Conservation (phyloP, 352 stramenopile genomes). For the Phytophthora citrophthora region DNA sequence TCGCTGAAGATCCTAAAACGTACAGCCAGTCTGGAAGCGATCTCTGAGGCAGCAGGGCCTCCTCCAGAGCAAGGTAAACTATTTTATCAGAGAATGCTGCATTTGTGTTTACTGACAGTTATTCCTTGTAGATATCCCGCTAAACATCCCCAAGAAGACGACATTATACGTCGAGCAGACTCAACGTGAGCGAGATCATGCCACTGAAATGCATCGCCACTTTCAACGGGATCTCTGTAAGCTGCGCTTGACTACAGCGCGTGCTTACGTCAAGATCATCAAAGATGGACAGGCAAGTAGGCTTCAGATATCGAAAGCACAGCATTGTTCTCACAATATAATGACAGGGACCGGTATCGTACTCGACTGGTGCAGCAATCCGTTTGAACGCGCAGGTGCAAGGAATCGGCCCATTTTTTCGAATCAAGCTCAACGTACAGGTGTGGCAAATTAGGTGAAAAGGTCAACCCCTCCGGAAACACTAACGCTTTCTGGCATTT, state of each 20-base stretch:
- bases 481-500: not conserved
- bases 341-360: constrained; percentile 67
- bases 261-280: constrained; percentile 92
- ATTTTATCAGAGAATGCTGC: not conserved
- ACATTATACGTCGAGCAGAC: constrained; percentile 94
- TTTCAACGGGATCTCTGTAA: constrained; percentile 93
- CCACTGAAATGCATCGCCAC: constrained; percentile 91
- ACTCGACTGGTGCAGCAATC: constrained; percentile 73
- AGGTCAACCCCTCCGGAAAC: not conserved
- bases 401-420: constrained; percentile 80
- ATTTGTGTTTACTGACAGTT: not conserved
- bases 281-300: constrained; percentile 77
- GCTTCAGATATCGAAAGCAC: not conserved
- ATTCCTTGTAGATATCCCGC: constrained; percentile 74
- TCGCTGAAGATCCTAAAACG: constrained; percentile 91
- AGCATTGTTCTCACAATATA: not conserved
- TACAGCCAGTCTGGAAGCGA: constrained; percentile 79
- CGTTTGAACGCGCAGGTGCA: constrained; percentile 86
- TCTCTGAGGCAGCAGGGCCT: constrained; percentile 72
- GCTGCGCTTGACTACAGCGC: constrained; percentile 84
- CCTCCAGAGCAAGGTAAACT: constrained; percentile 83
- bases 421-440: constrained; percentile 85
- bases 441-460: constrained; percentile 18
- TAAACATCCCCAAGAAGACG: constrained; percentile 95
- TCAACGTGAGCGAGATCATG: constrained; percentile 89